phyloP scores from a whole-genome alignment of 2,329 filamentous ascomycete genomes.

The Didymosphaeria variabile region DNA sequence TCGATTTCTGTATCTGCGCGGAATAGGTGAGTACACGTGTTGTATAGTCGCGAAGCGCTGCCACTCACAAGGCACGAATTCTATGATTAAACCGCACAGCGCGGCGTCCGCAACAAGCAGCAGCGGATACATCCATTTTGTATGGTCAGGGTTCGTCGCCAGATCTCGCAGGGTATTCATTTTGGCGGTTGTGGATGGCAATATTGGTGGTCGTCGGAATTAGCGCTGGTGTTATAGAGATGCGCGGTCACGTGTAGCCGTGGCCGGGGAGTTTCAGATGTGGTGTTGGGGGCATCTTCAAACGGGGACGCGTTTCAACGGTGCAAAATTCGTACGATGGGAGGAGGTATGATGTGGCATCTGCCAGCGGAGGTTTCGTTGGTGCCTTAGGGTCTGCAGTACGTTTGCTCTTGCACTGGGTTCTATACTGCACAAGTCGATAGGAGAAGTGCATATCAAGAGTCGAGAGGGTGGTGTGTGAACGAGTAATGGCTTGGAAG shows the following conservation, averaged over 20 bases:
- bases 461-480: too few species aligned
- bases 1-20: constrained; percentile 94
- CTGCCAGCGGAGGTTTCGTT: constrained; percentile 1
- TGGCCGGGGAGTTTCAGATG: constrained; percentile 22
- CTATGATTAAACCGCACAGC: constrained; percentile 78
- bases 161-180: constrained; percentile 44
- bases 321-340: constrained; percentile 29
- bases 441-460: too few species aligned
- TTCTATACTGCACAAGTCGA: too few species aligned
- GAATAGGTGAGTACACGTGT: constrained; percentile 17
- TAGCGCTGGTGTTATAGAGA: constrained; percentile 24
- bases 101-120: constrained; percentile 75
- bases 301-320: constrained; percentile 40
- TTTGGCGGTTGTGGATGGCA: constrained; percentile 17
- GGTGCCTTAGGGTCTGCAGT: neutral
- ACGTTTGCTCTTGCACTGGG: neutral
- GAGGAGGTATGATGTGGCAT: constrained; percentile 13
- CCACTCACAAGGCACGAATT: constrained; percentile 81
- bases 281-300: constrained; percentile 22
- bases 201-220: constrained; percentile 14
- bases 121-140: constrained; percentile 70
- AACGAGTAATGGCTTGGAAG: too few species aligned
- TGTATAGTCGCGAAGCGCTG: constrained; percentile 74
- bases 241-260: constrained; percentile 17
- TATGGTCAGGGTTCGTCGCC: constrained; percentile 64